Evolutionary conservation across 2,329 filamentous ascomycete species (phyloP).

Genomic region (Didymella sp.): DNA sequence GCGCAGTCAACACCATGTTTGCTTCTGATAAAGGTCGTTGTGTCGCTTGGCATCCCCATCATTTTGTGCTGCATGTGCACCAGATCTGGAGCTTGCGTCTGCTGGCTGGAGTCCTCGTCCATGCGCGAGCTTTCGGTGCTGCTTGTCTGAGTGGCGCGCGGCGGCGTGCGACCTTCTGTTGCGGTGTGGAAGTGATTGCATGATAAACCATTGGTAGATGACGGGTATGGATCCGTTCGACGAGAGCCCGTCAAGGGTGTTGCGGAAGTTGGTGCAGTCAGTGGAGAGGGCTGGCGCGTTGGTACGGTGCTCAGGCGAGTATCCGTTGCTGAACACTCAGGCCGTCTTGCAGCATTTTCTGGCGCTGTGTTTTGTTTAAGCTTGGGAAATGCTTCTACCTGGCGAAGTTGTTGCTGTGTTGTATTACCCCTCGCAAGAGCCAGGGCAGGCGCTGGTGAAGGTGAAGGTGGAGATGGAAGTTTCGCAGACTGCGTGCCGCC

Average conservation of each 20-base stretch:
- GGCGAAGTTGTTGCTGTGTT: not conserved
- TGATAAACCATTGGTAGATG: not conserved
- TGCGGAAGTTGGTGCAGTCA: not conserved
- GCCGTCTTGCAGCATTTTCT: not conserved
- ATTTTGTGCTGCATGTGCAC: not conserved
- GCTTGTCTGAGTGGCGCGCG: not conserved
- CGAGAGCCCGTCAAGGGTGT: not conserved
- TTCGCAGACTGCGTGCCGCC: not conserved
- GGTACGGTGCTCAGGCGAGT: not conserved
- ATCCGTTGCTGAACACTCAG: not conserved
- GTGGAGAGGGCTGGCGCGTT: too few species aligned
- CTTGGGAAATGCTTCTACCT: not conserved
- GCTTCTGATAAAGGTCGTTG: slow-evolving; percentile 11
- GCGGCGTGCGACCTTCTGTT: not conserved
- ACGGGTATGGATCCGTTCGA: too few species aligned
- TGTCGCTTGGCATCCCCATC: slow-evolving; percentile 2
- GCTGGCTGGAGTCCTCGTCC: not conserved
- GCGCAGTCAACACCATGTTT: slow-evolving; percentile 18
- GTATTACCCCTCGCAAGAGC: not conserved
- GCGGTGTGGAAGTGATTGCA: not conserved
- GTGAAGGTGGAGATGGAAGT: not conserved
- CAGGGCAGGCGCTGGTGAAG: not conserved
- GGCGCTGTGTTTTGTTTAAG: not conserved
- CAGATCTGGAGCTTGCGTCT: not conserved
- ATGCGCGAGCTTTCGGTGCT: not conserved